Conservation (phyloP, 768 basidiomycete species). For the Dioszegia hungarica region DNA sequence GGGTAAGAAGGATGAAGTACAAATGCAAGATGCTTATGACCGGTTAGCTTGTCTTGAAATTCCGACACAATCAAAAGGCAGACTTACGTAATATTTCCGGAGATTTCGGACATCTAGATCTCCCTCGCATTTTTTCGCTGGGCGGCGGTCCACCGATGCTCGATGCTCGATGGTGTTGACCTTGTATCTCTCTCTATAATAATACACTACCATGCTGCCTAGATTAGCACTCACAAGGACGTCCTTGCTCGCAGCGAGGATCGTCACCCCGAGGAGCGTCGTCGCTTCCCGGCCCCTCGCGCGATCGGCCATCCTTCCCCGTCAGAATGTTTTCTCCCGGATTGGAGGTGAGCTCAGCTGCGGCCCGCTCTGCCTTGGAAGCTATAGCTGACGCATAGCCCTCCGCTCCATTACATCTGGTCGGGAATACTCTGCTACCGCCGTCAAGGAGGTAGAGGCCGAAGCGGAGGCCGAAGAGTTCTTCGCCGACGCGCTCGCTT, state of each 20-base stretch:
- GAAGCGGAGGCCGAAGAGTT: slow-evolving; percentile 5
- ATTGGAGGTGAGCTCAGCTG: background rate
- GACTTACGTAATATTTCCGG: background rate
- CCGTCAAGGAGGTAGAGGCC: background rate
- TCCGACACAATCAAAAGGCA: background rate
- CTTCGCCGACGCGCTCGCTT: background rate
- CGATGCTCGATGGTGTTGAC: too few relatives aligned
- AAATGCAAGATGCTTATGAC: background rate
- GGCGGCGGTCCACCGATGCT: background rate
- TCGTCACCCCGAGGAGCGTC: background rate
- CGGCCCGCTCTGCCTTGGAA: too few relatives aligned
- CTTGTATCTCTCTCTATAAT: background rate
- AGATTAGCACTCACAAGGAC: slow-evolving; percentile 1
- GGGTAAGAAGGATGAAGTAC: background rate
- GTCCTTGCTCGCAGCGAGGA: background rate
- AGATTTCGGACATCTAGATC: too few relatives aligned
- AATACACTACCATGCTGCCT: background rate
- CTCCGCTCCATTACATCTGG: background rate
- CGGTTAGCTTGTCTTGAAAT: background rate
- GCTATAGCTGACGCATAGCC: too few relatives aligned
- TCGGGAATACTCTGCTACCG: slow-evolving; percentile 3
- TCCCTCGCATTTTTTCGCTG: background rate
- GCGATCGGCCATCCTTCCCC: background rate
- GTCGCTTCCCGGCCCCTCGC: background rate
- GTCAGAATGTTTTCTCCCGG: slow-evolving; percentile 2